These are phyloP conservation scores for Parsonsia alboflavescens DNA, from an alignment of 257 asterid genomes.

Conservation along the genomic window DNA sequence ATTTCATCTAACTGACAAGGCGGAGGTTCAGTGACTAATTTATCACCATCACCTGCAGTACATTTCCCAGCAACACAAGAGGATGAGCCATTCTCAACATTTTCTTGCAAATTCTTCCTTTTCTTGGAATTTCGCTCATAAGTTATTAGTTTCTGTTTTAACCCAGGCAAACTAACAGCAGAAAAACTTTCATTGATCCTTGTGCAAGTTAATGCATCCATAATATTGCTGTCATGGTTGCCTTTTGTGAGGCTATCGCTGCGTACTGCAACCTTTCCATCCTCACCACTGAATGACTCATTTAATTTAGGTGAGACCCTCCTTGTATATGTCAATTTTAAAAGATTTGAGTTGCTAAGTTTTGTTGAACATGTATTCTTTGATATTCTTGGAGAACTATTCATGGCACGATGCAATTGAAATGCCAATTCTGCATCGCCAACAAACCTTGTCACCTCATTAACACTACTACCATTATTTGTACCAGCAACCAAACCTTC, in stretches of 20 bases:
- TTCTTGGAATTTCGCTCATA: conserved; percentile 38
- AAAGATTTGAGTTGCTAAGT: conserved; percentile 22
- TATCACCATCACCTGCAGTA: conserved; percentile 21
- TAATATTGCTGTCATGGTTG: conserved; percentile 22
- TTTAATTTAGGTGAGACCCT: conserved; percentile 30
- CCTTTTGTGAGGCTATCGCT: conserved; percentile 20
- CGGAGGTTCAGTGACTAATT: conserved; percentile 19
- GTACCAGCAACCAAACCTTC: conserved; percentile 13
- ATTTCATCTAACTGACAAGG: conserved; percentile 24
- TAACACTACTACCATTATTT: conserved; percentile 10
- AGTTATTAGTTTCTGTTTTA: conserved; percentile 19
- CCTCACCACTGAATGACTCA: conserved; percentile 25
- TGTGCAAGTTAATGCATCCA: conserved; percentile 1
- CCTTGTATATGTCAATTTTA: conserved; percentile 23
- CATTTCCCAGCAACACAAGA: conserved; percentile 24
- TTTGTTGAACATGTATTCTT: conserved; percentile 27
- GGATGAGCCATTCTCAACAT: conserved; percentile 23
- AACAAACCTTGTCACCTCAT: conserved; percentile 22
- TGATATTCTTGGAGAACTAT: conserved; percentile 48
- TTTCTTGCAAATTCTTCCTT: conserved; percentile 32
- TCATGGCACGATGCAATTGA: conserved; percentile 53
- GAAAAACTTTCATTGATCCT: conserved; percentile 14
- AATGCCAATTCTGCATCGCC: conserved; percentile 54
- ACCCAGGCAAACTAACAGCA: conserved; percentile 14
- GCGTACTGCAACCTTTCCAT: conserved; percentile 25